Percentiles rank a stretch among this genome's conserved stretches.
Evolutionary conservation across 139 green algal genomes (phyloP).

Genomic region (Auxenochlorella pyrenoidosa): DNA sequence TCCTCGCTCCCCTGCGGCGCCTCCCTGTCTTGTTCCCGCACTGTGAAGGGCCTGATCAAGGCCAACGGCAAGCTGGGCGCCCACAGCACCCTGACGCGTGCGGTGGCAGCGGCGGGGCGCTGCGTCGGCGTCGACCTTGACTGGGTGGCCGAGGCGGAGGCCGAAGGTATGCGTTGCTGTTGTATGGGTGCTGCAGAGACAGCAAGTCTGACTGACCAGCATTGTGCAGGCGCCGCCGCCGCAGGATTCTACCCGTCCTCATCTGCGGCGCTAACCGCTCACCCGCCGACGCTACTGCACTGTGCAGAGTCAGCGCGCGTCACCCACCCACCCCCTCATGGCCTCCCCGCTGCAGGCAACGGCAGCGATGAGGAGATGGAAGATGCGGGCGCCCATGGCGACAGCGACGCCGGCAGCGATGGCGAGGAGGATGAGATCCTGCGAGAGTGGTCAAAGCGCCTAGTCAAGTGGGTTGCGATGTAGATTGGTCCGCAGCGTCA

Average conservation of each 20-base stretch:
- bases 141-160: conserved; percentile 23
- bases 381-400: neutral
- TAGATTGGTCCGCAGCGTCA: too few relatives aligned
- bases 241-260: neutral
- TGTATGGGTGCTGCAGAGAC: too few relatives aligned
- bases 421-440: conserved; percentile 33
- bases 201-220: too few relatives aligned
- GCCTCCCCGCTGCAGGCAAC: neutral
- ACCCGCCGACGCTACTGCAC: too few relatives aligned
- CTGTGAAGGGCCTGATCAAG: neutral
- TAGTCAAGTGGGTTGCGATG: conserved; percentile 7
- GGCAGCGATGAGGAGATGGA: conserved; percentile 23
- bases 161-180: neutral
- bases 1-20: neutral
- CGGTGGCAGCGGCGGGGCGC: conserved; percentile 16
- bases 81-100: neutral
- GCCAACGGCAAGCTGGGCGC: conserved; percentile 30
- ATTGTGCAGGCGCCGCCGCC: too few relatives aligned
- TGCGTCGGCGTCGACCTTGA: conserved; percentile 26
- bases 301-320: neutral
- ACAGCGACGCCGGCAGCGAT: neutral
- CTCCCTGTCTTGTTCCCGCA: neutral
- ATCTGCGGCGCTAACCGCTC: too few relatives aligned
- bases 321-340: too few relatives aligned
- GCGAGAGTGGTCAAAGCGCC: conserved; percentile 31